A percentile compares a stretch with the other conserved stretches of the same genome.
Conservation (phyloP, 73 alveolate genomes). For the Tetrahymena elliotti region DNA sequence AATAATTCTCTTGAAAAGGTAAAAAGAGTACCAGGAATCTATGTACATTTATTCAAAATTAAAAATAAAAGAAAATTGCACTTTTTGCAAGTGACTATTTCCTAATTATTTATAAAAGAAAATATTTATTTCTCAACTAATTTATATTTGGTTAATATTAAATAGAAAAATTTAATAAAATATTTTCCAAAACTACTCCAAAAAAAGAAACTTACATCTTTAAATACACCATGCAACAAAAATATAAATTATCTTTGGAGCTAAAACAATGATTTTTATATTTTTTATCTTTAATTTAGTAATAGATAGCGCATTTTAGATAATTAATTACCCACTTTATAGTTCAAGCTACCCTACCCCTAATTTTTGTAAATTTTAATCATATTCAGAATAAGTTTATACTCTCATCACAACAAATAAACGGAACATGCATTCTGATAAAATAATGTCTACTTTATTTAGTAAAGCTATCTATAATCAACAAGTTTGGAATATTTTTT, state of each 20-base stretch:
- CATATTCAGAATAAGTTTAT: background rate
- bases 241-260: background rate
- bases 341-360: background rate
- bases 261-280: background rate
- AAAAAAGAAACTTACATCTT: no score
- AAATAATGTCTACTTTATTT: background rate
- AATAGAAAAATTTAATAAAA: no score
- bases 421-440: background rate
- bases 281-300: background rate
- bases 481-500: background rate
- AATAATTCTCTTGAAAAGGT: background rate
- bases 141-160: background rate
- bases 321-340: background rate
- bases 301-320: background rate
- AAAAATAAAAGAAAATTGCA: background rate
- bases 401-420: background rate
- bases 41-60: background rate
- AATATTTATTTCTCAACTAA: no score
- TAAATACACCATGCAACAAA: background rate
- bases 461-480: background rate
- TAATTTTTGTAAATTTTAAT: no score
- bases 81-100: no score
- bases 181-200: no score
- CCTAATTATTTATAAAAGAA: background rate
- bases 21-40: background rate